A percentile compares a stretch with the other conserved stretches of the same genome.
phyloP scores from a whole-genome alignment of 805 yeast species.

The Candida manassasensis region DNA sequence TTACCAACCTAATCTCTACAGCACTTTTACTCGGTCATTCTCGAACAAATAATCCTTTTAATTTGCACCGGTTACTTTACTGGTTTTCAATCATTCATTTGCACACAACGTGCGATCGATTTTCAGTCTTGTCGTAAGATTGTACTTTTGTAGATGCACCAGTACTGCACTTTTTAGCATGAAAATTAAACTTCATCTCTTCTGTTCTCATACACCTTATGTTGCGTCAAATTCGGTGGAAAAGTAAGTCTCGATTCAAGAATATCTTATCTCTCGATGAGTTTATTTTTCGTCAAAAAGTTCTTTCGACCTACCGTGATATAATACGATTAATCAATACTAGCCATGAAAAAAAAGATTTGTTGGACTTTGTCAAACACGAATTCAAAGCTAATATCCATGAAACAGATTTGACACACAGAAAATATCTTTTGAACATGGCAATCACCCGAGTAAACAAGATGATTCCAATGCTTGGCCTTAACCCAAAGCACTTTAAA shows the following conservation, averaged over 20 bases:
- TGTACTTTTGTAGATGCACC: too few relatives aligned
- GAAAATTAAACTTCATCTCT: too few relatives aligned
- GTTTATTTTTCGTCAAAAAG: slow-evolving; percentile 33
- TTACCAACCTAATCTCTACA: too few relatives aligned
- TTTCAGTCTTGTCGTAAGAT: too few relatives aligned
- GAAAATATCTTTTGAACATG: slow-evolving; percentile 32
- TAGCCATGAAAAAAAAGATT: slow-evolving; percentile 33
- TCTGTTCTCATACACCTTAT: too few relatives aligned
- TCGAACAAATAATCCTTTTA: too few relatives aligned
- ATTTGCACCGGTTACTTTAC: too few relatives aligned
- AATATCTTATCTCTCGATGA: slow-evolving; percentile 30
- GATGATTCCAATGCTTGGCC: slow-evolving; percentile 20
- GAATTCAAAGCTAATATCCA: slow-evolving; percentile 29
- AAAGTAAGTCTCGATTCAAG: slow-evolving; percentile 4
- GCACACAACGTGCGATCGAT: too few relatives aligned
- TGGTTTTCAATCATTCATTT: too few relatives aligned
- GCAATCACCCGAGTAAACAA: slow-evolving; percentile 27
- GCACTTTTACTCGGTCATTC: too few relatives aligned
- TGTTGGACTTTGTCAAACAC: slow-evolving; percentile 25
- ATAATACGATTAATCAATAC: slow-evolving; percentile 29
- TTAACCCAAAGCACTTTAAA: slow-evolving; percentile 8
- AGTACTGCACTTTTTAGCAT: too few relatives aligned
- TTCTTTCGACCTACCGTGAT: slow-evolving; percentile 29
- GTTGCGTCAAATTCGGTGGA: too few relatives aligned
- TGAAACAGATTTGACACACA: slow-evolving; percentile 27